Conservation (phyloP, 768 basidiomycete genomes). For the Gelatoporia subvermispora region DNA sequence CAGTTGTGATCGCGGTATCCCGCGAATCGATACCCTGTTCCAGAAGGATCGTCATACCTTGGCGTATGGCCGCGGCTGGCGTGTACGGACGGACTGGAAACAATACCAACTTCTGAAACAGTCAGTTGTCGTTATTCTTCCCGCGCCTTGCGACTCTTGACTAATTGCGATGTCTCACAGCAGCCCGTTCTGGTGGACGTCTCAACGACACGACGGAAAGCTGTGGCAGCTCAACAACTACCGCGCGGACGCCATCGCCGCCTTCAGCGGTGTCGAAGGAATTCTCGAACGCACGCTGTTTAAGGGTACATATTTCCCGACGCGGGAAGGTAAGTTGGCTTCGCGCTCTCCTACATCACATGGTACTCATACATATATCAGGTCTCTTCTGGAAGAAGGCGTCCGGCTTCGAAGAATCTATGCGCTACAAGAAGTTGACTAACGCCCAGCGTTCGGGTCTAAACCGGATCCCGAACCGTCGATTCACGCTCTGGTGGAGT, state of each 20-base stretch:
- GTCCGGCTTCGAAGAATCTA: slow-evolving; percentile 93
- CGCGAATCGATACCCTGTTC: slow-evolving; percentile 97
- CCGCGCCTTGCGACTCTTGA: slow-evolving; percentile 3
- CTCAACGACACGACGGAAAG: slow-evolving; percentile 93
- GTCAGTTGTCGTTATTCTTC: slow-evolving; percentile 31
- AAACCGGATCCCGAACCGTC: slow-evolving; percentile 97
- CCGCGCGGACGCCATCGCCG: slow-evolving; percentile 98
- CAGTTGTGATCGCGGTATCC: slow-evolving; percentile 97
- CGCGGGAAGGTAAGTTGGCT: slow-evolving; percentile 75
- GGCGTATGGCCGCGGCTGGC: slow-evolving; percentile 99
- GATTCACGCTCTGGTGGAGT: slow-evolving; percentile 99
- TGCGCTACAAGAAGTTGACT: slow-evolving; percentile 94
- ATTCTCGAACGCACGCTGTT: slow-evolving; percentile 96
- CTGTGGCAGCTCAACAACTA: slow-evolving; percentile 98
- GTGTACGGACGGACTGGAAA: slow-evolving; percentile 96
- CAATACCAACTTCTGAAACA: slow-evolving; percentile 92
- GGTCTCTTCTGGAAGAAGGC: slow-evolving; percentile 98
- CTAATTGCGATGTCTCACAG: slow-evolving; percentile 36
- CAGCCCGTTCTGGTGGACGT: slow-evolving; percentile 99
- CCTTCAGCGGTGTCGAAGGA: slow-evolving; percentile 92
- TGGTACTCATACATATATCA: slow-evolving; percentile 12
- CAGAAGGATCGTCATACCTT: slow-evolving; percentile 98
- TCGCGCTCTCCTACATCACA: slow-evolving; percentile 1
- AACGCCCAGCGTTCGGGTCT: slow-evolving; percentile 98
- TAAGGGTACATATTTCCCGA: slow-evolving; percentile 97